Conservation (phyloP, 805 yeast genomes). For the Saturnispora galanensis region DNA sequence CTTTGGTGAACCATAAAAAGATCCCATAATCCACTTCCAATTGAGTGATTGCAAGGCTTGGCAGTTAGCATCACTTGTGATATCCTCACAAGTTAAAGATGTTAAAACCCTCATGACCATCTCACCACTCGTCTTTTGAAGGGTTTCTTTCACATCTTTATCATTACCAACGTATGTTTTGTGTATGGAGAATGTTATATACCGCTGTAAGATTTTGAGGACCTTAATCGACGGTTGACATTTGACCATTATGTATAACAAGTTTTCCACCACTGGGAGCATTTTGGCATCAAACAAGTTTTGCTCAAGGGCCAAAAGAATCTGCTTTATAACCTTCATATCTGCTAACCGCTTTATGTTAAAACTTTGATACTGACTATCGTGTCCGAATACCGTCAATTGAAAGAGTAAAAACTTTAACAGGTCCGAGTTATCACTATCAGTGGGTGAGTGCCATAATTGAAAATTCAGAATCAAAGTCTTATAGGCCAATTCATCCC, state of each 20-base stretch:
- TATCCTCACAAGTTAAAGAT: slow-evolving; percentile 30
- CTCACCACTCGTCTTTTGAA: slow-evolving; percentile 25
- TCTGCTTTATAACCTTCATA: slow-evolving; percentile 35
- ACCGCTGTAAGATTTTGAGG: slow-evolving; percentile 42
- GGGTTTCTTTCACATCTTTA: neutral
- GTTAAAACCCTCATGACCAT: slow-evolving; percentile 30
- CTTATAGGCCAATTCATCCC: slow-evolving; percentile 47
- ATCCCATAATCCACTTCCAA: slow-evolving; percentile 53
- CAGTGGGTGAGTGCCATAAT: slow-evolving; percentile 34
- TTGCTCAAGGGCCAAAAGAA: slow-evolving; percentile 41
- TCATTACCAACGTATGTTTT: slow-evolving; percentile 18
- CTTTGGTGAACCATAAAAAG: slow-evolving; percentile 33
- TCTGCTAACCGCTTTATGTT: slow-evolving; percentile 45
- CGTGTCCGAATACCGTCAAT: slow-evolving; percentile 43
- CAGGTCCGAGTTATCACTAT: slow-evolving; percentile 27
- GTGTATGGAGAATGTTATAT: slow-evolving; percentile 38
- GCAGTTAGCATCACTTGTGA: slow-evolving; percentile 19
- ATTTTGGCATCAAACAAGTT: slow-evolving; percentile 29
- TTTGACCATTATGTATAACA: slow-evolving; percentile 32
- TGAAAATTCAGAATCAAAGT: slow-evolving; percentile 54
- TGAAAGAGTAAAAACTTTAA: slow-evolving; percentile 48
- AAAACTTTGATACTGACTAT: slow-evolving; percentile 39
- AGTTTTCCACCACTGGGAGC: slow-evolving; percentile 29
- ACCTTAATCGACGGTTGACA: slow-evolving; percentile 46
- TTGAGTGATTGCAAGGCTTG: slow-evolving; percentile 45